Evolutionary conservation across 352 stramenopile species (phyloP).

Genomic region (Pythium brassicae): DNA sequence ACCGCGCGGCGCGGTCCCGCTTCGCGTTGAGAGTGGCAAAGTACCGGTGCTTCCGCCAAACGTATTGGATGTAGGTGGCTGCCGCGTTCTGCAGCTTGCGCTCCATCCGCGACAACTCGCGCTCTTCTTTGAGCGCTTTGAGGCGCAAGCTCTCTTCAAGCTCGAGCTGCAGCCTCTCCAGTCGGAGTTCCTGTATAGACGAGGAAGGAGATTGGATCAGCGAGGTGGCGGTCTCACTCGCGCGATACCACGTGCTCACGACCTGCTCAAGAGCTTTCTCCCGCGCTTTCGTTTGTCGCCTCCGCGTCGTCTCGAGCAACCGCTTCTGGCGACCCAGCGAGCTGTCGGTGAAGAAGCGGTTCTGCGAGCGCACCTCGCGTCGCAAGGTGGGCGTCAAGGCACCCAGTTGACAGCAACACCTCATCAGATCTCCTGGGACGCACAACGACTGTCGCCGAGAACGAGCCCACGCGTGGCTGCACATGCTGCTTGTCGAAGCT

Average conservation of each 20-base stretch:
- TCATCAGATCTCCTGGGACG: slow-evolving; percentile 2
- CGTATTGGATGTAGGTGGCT: slow-evolving; percentile 64
- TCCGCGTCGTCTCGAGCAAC: slow-evolving; percentile 52
- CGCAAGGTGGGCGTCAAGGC: background rate
- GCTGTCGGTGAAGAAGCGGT: slow-evolving; percentile 73
- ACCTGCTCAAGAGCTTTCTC: slow-evolving; percentile 59
- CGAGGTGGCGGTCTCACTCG: too few species aligned
- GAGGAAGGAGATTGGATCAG: background rate
- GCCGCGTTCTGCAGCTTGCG: slow-evolving; percentile 60
- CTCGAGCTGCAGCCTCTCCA: slow-evolving; percentile 42
- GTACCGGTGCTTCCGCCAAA: slow-evolving; percentile 34
- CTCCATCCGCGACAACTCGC: slow-evolving; percentile 48
- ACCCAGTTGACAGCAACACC: too few species aligned
- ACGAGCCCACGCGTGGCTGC: slow-evolving; percentile 20
- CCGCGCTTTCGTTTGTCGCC: slow-evolving; percentile 40
- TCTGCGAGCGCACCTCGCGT: slow-evolving; percentile 17
- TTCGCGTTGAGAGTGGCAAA: slow-evolving; percentile 6
- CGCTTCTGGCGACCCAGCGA: slow-evolving; percentile 52
- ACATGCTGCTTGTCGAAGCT: slow-evolving; percentile 25
- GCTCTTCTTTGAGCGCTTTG: slow-evolving; percentile 32
- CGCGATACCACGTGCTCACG: too few species aligned
- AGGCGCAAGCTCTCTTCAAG: slow-evolving; percentile 39
- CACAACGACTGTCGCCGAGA: slow-evolving; percentile 35
- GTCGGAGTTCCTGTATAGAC: slow-evolving; percentile 26
- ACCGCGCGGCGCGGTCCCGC: slow-evolving; percentile 24